Percentiles rank a stretch among this genome's conserved stretches.
Evolutionary conservation across 345 rosid genomes (phyloP).

Genomic region (Schrenkiella parvula): DNA sequence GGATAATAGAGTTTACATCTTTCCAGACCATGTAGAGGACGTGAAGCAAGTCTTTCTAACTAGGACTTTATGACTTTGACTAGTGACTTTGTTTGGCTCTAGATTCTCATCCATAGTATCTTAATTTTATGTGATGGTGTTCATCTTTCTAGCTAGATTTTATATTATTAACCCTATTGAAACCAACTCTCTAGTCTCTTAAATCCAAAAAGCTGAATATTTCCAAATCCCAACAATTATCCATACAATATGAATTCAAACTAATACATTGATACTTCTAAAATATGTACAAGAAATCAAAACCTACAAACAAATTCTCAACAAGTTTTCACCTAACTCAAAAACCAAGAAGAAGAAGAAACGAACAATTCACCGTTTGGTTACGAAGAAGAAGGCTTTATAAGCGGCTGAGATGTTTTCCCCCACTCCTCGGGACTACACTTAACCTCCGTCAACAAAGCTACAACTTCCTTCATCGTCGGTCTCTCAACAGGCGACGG

Average conservation of each 20-base stretch:
- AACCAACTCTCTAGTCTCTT: background rate
- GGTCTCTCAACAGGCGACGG: conserved; percentile 84
- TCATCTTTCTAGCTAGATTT: no score
- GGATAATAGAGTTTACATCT: background rate
- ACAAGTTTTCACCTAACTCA: conserved; percentile 8
- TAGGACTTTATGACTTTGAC: no score
- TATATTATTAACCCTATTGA: background rate
- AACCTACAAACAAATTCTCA: conserved; percentile 15
- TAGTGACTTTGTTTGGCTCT: no score
- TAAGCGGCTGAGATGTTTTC: conserved; percentile 81
- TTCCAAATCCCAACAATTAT: conserved; percentile 11
- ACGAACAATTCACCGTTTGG: conserved; percentile 29
- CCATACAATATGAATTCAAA: background rate
- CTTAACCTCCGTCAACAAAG: conserved; percentile 85
- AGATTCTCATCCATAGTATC: no score
- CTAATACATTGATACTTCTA: conserved; percentile 36
- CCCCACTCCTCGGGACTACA: conserved; percentile 90
- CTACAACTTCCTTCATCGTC: conserved; percentile 93
- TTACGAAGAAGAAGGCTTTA: conserved; percentile 68
- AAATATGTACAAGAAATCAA: conserved; percentile 53
- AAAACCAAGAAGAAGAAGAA: background rate
- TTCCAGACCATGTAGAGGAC: no score
- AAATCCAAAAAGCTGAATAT: background rate
- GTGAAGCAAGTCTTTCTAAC: no score
- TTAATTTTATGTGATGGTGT: no score